Evolutionary conservation across 2,329 filamentous ascomycete genomes (phyloP).

Genomic region (Aspergillus melleus): DNA sequence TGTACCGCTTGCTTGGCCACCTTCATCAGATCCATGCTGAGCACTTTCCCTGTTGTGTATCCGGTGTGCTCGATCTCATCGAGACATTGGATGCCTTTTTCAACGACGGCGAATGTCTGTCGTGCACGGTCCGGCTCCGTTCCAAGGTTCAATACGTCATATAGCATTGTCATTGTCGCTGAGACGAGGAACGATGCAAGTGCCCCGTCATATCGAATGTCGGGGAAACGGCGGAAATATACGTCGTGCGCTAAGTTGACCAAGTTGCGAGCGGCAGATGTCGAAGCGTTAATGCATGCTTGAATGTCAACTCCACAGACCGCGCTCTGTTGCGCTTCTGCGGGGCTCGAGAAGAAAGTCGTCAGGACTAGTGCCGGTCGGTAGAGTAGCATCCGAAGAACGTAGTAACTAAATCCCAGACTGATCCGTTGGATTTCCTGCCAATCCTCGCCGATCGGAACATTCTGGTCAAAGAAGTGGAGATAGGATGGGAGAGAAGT

Average conservation of each 20-base stretch:
- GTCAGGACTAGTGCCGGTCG: constrained; percentile 12
- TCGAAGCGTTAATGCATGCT: constrained; percentile 10
- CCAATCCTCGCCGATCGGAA: constrained; percentile 12
- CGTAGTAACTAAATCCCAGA: constrained; percentile 10
- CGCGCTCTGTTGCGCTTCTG: constrained; percentile 5
- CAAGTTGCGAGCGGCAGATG: constrained; percentile 7
- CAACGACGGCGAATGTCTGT: constrained; percentile 12
- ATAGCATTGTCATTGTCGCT: constrained; percentile 11
- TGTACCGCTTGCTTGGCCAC: constrained; percentile 14
- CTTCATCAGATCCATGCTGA: constrained; percentile 20
- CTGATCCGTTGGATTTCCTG: constrained; percentile 16
- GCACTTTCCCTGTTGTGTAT: constrained; percentile 11
- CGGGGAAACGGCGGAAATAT: constrained; percentile 12
- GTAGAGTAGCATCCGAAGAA: constrained; percentile 12
- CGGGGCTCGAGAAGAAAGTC: constrained; percentile 10
- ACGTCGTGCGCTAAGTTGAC: constrained; percentile 13
- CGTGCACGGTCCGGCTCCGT: constrained; percentile 7
- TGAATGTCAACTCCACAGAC: constrained; percentile 7
- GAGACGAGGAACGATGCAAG: constrained; percentile 13
- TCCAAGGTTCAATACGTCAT: constrained; percentile 11
- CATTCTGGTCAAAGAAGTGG: constrained; percentile 13
- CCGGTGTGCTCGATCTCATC: constrained; percentile 18
- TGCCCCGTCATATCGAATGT: constrained; percentile 12
- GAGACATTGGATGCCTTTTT: constrained; percentile 14
- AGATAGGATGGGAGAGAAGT: constrained; percentile 8